Evolutionary conservation across 805 yeast genomes (phyloP).

Genomic region (Metschnikowia gelsemii): DNA sequence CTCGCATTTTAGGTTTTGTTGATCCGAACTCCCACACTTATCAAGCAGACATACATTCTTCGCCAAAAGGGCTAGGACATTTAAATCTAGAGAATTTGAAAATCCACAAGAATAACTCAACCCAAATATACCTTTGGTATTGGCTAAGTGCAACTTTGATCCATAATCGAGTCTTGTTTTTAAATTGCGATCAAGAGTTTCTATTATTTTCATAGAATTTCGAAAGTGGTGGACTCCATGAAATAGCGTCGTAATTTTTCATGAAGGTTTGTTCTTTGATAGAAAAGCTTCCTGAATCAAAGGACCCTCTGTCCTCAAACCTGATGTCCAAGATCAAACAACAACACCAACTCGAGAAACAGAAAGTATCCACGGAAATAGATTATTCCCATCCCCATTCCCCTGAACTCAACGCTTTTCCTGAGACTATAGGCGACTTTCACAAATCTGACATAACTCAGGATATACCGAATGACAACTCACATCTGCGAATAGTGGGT

Average conservation of each 20-base stretch:
- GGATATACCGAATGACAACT: not conserved
- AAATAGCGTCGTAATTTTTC: slow-evolving; percentile 17
- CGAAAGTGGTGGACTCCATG: slow-evolving; percentile 7
- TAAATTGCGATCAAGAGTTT: not conserved
- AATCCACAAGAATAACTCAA: not conserved
- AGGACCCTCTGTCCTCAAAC: slow-evolving; percentile 8
- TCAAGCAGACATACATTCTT: not conserved
- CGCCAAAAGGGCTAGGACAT: not conserved
- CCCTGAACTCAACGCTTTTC: not conserved
- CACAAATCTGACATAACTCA: not conserved
- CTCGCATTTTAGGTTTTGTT: slow-evolving; percentile 6
- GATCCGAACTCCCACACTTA: slow-evolving; percentile 12
- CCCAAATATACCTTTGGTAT: not conserved
- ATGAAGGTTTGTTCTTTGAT: slow-evolving; percentile 45
- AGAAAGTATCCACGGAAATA: no score
- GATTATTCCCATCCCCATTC: not conserved
- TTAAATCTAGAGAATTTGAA: not conserved
- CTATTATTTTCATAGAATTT: slow-evolving; percentile 3
- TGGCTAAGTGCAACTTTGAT: not conserved
- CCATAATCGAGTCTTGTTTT: not conserved
- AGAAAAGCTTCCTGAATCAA: slow-evolving; percentile 26
- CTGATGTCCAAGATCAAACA: slow-evolving; percentile 2
- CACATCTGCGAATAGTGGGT: not conserved
- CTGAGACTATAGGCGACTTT: not conserved
- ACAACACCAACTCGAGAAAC: not conserved